Evolutionary conservation across 768 basidiomycete species (phyloP).

Genomic region (Mycena pura): DNA sequence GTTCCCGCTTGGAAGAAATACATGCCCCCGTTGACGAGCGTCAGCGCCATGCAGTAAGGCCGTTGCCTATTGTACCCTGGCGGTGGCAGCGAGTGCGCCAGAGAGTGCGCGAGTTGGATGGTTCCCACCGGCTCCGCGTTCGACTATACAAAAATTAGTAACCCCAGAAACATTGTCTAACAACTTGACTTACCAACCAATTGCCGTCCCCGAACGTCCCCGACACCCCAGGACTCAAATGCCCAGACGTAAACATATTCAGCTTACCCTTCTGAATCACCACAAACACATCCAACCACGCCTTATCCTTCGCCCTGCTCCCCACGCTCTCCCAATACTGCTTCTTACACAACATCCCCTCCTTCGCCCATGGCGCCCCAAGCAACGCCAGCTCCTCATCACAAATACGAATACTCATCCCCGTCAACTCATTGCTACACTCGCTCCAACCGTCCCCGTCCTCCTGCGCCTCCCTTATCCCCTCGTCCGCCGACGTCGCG

Average conservation of each 20-base stretch:
- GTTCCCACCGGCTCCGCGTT: conserved; percentile 88
- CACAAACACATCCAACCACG: conserved; percentile 94
- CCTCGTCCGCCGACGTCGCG: conserved; percentile 88
- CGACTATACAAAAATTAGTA: conserved; percentile 56
- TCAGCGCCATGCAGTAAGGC: conserved; percentile 94
- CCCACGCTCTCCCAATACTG: conserved; percentile 90
- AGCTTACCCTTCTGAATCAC: conserved; percentile 95
- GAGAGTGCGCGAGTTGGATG: conserved; percentile 83
- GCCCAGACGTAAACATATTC: conserved; percentile 95
- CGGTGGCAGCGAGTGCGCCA: conserved; percentile 86
- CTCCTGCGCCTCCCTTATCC: conserved; percentile 83
- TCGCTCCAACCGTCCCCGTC: conserved; percentile 81
- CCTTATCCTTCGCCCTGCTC: conserved; percentile 86
- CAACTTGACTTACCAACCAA: conserved; percentile 81
- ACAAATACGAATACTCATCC: conserved; percentile 83
- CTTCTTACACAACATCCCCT: conserved; percentile 94
- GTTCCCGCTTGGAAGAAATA: conserved; percentile 99
- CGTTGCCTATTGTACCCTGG: conserved; percentile 92
- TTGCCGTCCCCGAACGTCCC: conserved; percentile 93
- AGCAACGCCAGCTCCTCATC: conserved; percentile 96
- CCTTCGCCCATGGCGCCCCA: conserved; percentile 98
- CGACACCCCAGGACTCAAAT: conserved; percentile 64
- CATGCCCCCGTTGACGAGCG: conserved; percentile 86
- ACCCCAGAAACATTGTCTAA: neutral
- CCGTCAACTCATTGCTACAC: conserved; percentile 65